Conservation (phyloP, 2,329 filamentous ascomycete species). For the Fusarium napiforme region DNA sequence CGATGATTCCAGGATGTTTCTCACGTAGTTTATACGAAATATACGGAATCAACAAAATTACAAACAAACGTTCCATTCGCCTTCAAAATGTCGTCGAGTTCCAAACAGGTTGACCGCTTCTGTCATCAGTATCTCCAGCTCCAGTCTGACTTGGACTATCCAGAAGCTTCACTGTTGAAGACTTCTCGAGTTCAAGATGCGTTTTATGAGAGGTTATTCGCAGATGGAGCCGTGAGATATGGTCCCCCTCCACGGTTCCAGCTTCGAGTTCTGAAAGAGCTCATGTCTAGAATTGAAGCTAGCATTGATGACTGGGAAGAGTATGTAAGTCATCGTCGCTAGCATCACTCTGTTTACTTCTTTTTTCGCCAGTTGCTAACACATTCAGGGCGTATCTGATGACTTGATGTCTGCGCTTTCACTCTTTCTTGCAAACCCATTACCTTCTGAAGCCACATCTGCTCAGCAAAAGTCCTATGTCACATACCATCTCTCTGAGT, state of each 20-base stretch:
- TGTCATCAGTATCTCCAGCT: constrained; percentile 84
- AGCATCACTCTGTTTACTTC: neutral
- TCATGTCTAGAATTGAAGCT: constrained; percentile 76
- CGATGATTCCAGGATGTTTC: constrained; percentile 19
- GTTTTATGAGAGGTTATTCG: constrained; percentile 75
- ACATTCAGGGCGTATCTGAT: constrained; percentile 80
- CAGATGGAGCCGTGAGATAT: constrained; percentile 63
- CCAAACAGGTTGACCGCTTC: constrained; percentile 60
- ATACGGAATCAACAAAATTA: neutral
- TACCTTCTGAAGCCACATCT: constrained; percentile 71
- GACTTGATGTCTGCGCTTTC: constrained; percentile 78
- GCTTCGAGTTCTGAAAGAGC: constrained; percentile 76
- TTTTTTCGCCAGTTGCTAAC: constrained; percentile 37
- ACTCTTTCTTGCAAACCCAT: constrained; percentile 69
- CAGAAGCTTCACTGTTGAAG: constrained; percentile 67
- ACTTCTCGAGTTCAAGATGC: constrained; percentile 71
- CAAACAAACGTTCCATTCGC: neutral
- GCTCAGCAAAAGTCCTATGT: constrained; percentile 80
- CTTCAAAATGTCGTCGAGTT: constrained; percentile 30
- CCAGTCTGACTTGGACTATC: constrained; percentile 72
- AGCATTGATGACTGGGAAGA: constrained; percentile 84
- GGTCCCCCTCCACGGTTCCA: constrained; percentile 77
- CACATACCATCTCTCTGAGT: constrained; percentile 69
- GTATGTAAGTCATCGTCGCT: constrained; percentile 73
- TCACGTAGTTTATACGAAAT: constrained; percentile 8